These are phyloP conservation scores for Sporothrix mexicana DNA, from an alignment of 2,329 filamentous ascomycete species.

Conservation along the genomic window DNA sequence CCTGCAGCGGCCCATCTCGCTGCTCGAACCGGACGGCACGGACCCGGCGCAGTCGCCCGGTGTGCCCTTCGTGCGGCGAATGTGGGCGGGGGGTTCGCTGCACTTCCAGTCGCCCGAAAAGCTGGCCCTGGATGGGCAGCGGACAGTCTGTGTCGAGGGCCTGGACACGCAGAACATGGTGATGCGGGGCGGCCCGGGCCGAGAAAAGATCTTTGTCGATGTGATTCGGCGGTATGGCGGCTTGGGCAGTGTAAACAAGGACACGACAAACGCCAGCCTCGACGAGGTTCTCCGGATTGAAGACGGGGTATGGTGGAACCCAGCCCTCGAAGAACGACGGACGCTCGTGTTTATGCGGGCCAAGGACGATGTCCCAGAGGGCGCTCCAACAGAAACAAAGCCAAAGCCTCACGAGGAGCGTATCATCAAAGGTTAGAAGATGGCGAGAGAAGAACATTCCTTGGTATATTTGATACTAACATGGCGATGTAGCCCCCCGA, in stretches of 20 bases:
- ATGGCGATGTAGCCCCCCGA: constrained; percentile 43
- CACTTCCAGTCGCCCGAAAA: constrained; percentile 33
- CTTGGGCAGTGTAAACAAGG: not conserved
- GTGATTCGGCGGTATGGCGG: constrained; percentile 48
- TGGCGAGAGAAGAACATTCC: too few species aligned
- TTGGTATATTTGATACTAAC: not conserved
- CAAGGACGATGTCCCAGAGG: constrained; percentile 31
- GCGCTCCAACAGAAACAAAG: constrained; percentile 4
- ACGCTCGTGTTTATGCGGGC: constrained; percentile 60
- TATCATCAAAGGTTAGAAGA: constrained; percentile 19
- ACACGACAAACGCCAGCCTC: constrained; percentile 19
- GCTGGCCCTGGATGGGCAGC: constrained; percentile 49
- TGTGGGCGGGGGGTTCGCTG: constrained; percentile 88
- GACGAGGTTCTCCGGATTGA: constrained; percentile 29
- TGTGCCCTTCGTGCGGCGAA: constrained; percentile 70
- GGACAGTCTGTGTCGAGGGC: constrained; percentile 54
- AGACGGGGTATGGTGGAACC: constrained; percentile 32
- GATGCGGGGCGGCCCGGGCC: constrained; percentile 36
- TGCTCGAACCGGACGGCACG: constrained; percentile 81
- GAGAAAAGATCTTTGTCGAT: constrained; percentile 59
- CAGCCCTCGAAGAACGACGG: constrained; percentile 55
- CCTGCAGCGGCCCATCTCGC: constrained; percentile 63
- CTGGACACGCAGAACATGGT: constrained; percentile 38
- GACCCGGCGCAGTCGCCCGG: constrained; percentile 80
- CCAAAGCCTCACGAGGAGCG: constrained; percentile 4